Evolutionary conservation across 306 rosid species (phyloP), one percentile per base, ranked within the genome.

Genomic region (Cajanus cajan): DNA sequence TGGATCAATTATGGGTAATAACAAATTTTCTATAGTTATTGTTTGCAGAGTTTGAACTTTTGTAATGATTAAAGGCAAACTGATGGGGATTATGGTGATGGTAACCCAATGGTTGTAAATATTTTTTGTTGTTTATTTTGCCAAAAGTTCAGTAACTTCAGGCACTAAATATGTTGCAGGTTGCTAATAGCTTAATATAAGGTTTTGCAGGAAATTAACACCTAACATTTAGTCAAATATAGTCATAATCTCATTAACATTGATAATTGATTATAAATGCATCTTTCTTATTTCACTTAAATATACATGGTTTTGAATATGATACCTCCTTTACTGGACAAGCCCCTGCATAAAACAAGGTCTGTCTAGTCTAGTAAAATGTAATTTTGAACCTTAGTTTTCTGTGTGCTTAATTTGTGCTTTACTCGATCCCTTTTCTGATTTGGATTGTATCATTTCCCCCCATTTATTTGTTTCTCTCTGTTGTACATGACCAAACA

Each of bases 401-500:
- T 64, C 41, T 16, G 8, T 16, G 52, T 64, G 54, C 51, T 0
- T 10, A 18, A 57, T 10, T 10, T 57, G 2, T 19, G 1, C 78
- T 57, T 21, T 18, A 39, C 24, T 34, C n/a, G 5, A 73, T 37
- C 47, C 33, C 16, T 50, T 25, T 70, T 52, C 68, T 73, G 41
- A 57, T 36, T 58, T 57, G 78, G 47, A 24, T 25, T 28, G 41
- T 25, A 24, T 22, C 7, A 54, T 19, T 12, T 9, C 2, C 8
- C 21, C 66, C 51, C 0, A 9, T 34, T 12, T 21, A 34, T 72
- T 0, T 73, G 25, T 68, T 28, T 79, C 16, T 68, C 48, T 57
- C 51, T 78, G 40, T n/a, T 33, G 39, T 59, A 69, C 71, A 71
- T 47, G 52, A 44, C 64, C 63, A 44, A 34, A 33, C 54, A 70